Base-by-base conservation (phyloP, 441 rosid species). In the Hura crepitans region DNA sequence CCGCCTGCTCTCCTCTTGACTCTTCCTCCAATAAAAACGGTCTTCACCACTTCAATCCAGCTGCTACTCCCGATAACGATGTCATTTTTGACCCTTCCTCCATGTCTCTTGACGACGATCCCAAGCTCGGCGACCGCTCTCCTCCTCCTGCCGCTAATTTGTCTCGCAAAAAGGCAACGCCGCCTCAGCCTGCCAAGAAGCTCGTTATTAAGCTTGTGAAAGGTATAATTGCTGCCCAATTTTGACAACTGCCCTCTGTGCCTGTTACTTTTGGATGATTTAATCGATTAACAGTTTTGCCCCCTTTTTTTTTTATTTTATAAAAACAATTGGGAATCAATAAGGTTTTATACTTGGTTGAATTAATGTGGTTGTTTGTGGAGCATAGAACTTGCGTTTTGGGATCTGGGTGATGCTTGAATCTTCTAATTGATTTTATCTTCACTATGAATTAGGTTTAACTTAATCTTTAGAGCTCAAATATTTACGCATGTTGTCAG, bases 131-230 rank as follows among this genome's bases (percentile, higher is more conserved):
- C 67, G 80, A 73, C 72, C 13, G 81, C 28, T 69, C 72, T 27
- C 73, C 75, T 22, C 82, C 81, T 43, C 71, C 83, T 67, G 87
- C 97, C 50, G 96, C 97, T 35, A 96, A 92, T 84, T 83, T 96
- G 72, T 84, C 96, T 53, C 92, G 99, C 55, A 96, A 92, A 84
- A 96, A 91, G 64, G 96, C 99, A 64, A 89, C 85, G 17, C 93
- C 79, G 0, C 98, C 96, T 12, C 98, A 93, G 77, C 99, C 98
- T 37, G 71, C 93, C n/a, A 96, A 93, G 80, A 96, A 89, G 84
- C 80, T 96, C 66, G 96, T 93, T 33, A 96, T 96, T 78, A 96
- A 91, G 86, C 87, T 92, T 65, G 37, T 80, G 37, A 95, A 88
- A 91, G 98, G 97, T 92, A 57, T 25, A n/a, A 9, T 63, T 43